Evolutionary conservation across 805 yeast genomes (phyloP).

Genomic region (Ogataea ganodermae): DNA sequence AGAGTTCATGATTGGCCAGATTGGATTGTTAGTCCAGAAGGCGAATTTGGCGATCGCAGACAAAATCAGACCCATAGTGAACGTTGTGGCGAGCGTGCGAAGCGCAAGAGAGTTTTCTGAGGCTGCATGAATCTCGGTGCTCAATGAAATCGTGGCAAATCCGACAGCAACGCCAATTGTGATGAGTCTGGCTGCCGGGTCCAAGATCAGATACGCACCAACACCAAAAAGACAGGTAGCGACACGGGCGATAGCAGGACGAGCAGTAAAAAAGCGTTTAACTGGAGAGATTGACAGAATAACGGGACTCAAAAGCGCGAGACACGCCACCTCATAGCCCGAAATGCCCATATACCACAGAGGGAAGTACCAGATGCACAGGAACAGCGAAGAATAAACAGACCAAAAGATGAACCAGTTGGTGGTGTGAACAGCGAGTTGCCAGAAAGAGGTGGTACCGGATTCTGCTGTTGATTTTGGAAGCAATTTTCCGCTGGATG

Average conservation of each 20-base stretch:
- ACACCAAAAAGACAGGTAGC: constrained; percentile 64
- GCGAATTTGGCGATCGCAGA: constrained; percentile 77
- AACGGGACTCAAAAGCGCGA: constrained; percentile 57
- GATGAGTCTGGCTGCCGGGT: constrained; percentile 71
- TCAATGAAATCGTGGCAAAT: constrained; percentile 61
- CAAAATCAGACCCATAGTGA: constrained; percentile 68
- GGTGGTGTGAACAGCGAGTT: constrained; percentile 46
- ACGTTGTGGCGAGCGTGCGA: constrained; percentile 53
- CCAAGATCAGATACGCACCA: constrained; percentile 68
- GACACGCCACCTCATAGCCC: constrained; percentile 81
- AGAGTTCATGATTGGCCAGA: constrained; percentile 92
- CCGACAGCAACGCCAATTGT: constrained; percentile 66
- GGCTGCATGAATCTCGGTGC: constrained; percentile 50
- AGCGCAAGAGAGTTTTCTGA: constrained; percentile 36
- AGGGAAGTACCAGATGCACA: constrained; percentile 96
- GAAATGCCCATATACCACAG: constrained; percentile 97
- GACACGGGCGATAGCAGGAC: constrained; percentile 57
- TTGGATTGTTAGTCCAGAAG: constrained; percentile 83
- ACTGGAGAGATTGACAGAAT: constrained; percentile 32
- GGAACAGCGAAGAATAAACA: constrained; percentile 71
- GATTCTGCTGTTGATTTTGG: constrained; percentile 24
- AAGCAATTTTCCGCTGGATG: constrained; percentile 6
- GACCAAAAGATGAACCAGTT: constrained; percentile 88
- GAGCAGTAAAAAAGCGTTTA: constrained; percentile 38
- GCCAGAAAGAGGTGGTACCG: constrained; percentile 31